Conservation (phyloP, 2,329 filamentous ascomycete genomes). For the Paecilomyces sp. region DNA sequence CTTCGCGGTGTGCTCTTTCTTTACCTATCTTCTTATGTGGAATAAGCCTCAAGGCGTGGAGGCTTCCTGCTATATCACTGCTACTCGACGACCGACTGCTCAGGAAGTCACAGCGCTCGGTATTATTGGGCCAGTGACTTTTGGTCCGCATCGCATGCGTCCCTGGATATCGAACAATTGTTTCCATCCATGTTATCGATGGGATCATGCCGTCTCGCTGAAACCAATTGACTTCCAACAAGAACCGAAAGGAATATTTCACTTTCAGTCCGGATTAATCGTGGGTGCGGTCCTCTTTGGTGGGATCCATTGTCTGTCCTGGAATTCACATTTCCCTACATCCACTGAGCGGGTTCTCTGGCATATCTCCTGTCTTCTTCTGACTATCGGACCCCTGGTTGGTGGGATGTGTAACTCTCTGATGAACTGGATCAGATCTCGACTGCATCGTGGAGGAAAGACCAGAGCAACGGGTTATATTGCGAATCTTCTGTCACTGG, state of each 20-base stretch:
- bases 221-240: neutral
- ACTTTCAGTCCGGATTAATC: neutral
- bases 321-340: neutral
- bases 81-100: neutral
- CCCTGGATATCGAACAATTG: neutral
- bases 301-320: neutral
- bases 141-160: neutral
- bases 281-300: neutral
- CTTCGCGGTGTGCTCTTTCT: neutral
- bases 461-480: neutral
- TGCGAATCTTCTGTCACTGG: neutral
- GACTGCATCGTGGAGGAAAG: neutral
- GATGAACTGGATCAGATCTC: neutral
- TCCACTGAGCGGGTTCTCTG: neutral
- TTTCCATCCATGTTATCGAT: neutral
- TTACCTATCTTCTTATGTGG: neutral
- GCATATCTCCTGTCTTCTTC: neutral
- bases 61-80: neutral
- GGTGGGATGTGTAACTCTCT: neutral
- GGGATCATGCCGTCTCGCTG: neutral
- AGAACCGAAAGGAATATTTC: neutral
- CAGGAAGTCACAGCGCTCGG: neutral
- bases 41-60: neutral
- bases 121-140: neutral
- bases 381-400: neutral